These are phyloP conservation scores for Exophiala xenobiotica DNA, from an alignment of 2,329 filamentous ascomycete species.

Conservation along the genomic window DNA sequence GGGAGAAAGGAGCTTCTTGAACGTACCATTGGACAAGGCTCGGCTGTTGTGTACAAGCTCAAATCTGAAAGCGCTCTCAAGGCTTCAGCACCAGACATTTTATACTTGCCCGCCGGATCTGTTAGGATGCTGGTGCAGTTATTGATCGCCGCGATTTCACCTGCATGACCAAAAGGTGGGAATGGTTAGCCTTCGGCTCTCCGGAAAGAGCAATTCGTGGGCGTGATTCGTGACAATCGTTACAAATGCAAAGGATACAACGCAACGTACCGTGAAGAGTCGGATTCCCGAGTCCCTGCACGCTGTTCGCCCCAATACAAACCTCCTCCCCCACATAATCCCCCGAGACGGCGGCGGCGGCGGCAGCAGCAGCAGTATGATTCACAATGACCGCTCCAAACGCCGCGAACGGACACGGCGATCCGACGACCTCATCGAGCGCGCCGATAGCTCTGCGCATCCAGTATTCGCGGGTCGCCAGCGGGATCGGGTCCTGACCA, in stretches of 20 bases:
- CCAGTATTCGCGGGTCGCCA: slow-evolving; percentile 49
- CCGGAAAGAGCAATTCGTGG: not conserved
- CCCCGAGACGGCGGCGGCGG: not conserved
- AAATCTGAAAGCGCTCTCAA: slow-evolving; percentile 48
- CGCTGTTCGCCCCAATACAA: not conserved
- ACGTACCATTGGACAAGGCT: slow-evolving; percentile 55
- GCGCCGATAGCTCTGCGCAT: slow-evolving; percentile 53
- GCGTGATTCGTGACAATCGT: not conserved
- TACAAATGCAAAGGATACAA: not conserved
- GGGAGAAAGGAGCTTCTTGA: too few relatives aligned
- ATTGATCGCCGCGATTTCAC: slow-evolving; percentile 56
- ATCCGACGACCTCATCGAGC: slow-evolving; percentile 40
- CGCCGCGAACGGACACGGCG: slow-evolving; percentile 54
- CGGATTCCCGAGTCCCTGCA: not conserved
- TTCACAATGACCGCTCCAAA: slow-evolving; percentile 59
- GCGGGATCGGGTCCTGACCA: slow-evolving; percentile 33
- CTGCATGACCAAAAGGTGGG: slow-evolving; percentile 29
- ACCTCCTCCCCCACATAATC: not conserved
- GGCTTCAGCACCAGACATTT: slow-evolving; percentile 42
- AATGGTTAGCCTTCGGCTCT: not conserved
- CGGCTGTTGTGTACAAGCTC: slow-evolving; percentile 58
- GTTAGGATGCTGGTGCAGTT: slow-evolving; percentile 55
- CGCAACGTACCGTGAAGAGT: slow-evolving; percentile 25
- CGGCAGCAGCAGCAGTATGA: slow-evolving; percentile 48
- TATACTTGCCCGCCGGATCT: slow-evolving; percentile 42